Evolutionary conservation across 257 asterid species (phyloP), one percentile per base, ranked within the genome.

Genomic region (Capsicum rhomboideum): DNA sequence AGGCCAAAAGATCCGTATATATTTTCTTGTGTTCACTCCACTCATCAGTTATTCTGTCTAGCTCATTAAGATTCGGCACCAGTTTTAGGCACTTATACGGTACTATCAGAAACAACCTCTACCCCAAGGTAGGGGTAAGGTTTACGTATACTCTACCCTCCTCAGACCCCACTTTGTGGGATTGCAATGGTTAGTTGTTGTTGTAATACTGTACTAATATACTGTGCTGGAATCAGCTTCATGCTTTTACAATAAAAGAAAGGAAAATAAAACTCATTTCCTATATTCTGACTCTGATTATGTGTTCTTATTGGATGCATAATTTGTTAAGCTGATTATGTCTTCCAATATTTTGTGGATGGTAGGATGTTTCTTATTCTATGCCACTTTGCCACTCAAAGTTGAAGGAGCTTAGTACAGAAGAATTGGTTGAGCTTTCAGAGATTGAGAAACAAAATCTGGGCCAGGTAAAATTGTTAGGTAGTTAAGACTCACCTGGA

Each of bases 311-410:
- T 52, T 75, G 85, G 74, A 78, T 87, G 52, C 84, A 74, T 71
- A 52, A 84, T 81, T 14, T 52, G 46, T 61, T 83, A 81, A 79
- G 69, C 59, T 68, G 26, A 21, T 81, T 87, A 20, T 91, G 85
- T 26, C 17, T 16, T 77, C 10, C 17, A 23, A 77, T 77, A 44
- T 75, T 26, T 75, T 77, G 44, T 49, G 80, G 79, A 28, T 26
- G 63, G 28, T 92, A 97, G 99, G 98, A 88, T 79, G 92, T 92
- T 87, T 88, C 89, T 84, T 96, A 92, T 89, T 85, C 98, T 69
- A 94, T 96, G 99, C 99, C 98, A 83, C 97, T 94, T 87, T 92
- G 93, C 83, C 86, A 74, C 86, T 91, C 94, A 40, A 93, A 87
- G 84, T 90, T 93, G 88, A 97, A 93, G 91, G 98, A 96, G 89